These are phyloP conservation scores for Mycena floridula DNA, from an alignment of 768 basidiomycete species.

Conservation along the genomic window DNA sequence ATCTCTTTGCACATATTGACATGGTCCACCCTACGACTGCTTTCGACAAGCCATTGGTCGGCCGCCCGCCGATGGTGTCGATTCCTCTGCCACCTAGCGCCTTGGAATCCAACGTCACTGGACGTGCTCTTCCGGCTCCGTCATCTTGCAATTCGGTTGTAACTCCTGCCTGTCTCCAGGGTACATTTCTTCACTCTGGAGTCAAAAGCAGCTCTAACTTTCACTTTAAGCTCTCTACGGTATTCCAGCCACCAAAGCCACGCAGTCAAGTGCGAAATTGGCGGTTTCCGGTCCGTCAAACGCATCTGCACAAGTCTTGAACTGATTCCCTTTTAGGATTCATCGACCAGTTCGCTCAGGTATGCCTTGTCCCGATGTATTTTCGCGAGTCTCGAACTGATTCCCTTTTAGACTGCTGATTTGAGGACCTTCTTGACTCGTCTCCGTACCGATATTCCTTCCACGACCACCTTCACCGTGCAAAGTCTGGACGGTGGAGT, in stretches of 20 bases:
- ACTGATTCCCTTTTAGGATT: too few relatives aligned
- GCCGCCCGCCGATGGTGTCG: conserved; percentile 13
- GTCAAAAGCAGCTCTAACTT: not conserved
- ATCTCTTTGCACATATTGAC: conserved; percentile 17
- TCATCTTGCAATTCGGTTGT: conserved; percentile 19
- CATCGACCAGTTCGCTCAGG: conserved; percentile 26
- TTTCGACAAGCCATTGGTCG: conserved; percentile 11
- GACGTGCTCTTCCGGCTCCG: conserved; percentile 14
- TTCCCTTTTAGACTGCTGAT: conserved; percentile 13
- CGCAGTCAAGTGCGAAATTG: conserved; percentile 20
- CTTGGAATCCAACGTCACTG: conserved; percentile 6
- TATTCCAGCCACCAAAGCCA: conserved; percentile 24
- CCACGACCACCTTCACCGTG: conserved; percentile 25
- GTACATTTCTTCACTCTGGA: not conserved
- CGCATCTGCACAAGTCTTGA: too few relatives aligned
- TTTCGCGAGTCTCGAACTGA: not conserved
- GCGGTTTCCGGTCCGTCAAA: conserved; percentile 26
- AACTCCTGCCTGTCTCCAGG: conserved; percentile 27
- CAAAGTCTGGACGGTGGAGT: conserved; percentile 29
- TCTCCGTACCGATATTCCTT: conserved; percentile 24
- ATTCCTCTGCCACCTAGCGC: conserved; percentile 7
- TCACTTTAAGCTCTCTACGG: conserved; percentile 21
- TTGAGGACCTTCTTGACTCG: conserved; percentile 17
- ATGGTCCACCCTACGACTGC: conserved; percentile 24
- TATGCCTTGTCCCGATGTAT: not conserved